These are phyloP conservation scores for Citrus medica DNA, from an alignment of 345 rosid species.

Conservation along the genomic window DNA sequence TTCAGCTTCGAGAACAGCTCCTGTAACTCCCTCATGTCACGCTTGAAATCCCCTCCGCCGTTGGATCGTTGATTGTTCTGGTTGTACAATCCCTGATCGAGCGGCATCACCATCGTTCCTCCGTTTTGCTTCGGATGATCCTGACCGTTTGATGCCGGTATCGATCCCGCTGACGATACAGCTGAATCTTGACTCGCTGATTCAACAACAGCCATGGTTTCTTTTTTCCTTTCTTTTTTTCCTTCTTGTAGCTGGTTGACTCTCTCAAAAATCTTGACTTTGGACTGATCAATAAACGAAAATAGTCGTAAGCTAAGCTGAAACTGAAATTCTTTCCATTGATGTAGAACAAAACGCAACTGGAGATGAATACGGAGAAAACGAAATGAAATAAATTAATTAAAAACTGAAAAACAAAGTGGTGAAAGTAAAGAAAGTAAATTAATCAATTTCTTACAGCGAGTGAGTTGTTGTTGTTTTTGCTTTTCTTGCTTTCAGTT, in stretches of 20 bases:
- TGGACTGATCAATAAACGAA: slow-evolving; percentile 6
- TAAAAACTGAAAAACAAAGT: background rate
- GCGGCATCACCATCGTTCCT: slow-evolving; percentile 15
- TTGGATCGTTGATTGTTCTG: slow-evolving; percentile 31
- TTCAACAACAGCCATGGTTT: slow-evolving; percentile 61
- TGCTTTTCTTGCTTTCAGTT: background rate
- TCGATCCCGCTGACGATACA: slow-evolving; percentile 6
- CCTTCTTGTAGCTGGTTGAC: background rate
- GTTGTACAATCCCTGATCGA: slow-evolving; percentile 29
- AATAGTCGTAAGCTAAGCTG: slow-evolving; percentile 8
- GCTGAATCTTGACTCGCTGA: slow-evolving; percentile 44
- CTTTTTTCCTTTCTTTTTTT: no score
- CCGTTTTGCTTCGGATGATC: slow-evolving; percentile 38
- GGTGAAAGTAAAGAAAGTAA: background rate
- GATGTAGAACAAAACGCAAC: slow-evolving; percentile 21
- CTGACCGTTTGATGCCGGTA: slow-evolving; percentile 33
- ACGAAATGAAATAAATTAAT: slow-evolving; percentile 14
- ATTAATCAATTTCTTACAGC: slow-evolving; percentile 4
- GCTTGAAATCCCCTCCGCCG: slow-evolving; percentile 42
- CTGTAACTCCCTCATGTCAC: slow-evolving; percentile 72
- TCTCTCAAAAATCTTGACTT: background rate
- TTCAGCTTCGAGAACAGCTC: slow-evolving; percentile 91
- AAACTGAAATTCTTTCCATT: slow-evolving; percentile 13
- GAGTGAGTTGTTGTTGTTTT: background rate
- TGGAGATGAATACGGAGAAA: slow-evolving; percentile 31